Conservation (phyloP, 1,139 yeast genomes). For the Hanseniaspora uvarum region DNA sequence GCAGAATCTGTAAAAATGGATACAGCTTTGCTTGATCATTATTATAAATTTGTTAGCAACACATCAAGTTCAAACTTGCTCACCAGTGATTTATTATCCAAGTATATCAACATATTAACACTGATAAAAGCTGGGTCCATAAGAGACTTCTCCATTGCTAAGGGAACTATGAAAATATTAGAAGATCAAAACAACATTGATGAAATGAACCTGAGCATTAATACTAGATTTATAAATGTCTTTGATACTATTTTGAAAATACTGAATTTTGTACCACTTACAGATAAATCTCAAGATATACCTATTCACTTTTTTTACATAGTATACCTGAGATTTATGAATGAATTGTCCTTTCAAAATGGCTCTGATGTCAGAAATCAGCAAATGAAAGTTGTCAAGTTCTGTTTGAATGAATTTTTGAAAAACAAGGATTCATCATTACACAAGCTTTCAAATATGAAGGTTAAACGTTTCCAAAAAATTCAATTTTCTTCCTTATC, state of each 20-base stretch:
- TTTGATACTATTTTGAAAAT: conserved; percentile 1
- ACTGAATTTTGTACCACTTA: conserved; percentile 7
- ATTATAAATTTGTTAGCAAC: conserved; percentile 1
- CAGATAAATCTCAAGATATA: conserved; percentile 2
- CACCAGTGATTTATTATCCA: conserved; percentile 12
- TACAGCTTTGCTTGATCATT: conserved; percentile 3
- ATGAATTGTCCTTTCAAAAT: background rate
- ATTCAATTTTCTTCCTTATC: conserved; percentile 5
- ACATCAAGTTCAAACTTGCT: background rate
- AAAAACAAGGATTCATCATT: background rate
- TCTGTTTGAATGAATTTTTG: conserved; percentile 3
- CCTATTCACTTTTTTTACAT: conserved; percentile 14
- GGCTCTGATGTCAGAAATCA: background rate
- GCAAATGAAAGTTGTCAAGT: background rate
- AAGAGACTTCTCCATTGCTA: conserved; percentile 6
- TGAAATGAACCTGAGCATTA: conserved; percentile 4
- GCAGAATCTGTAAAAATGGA: conserved; percentile 6
- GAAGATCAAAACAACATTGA: background rate
- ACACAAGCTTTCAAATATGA: background rate
- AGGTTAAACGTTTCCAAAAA: background rate
- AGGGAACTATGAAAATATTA: background rate
- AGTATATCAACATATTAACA: conserved; percentile 9
- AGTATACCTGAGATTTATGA: conserved; percentile 12
- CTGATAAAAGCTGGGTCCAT: conserved; percentile 8
- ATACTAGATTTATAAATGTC: conserved; percentile 6